These are phyloP conservation scores for Calonectria multiphialidica DNA, from an alignment of 2,329 filamentous ascomycete genomes.

Conservation along the genomic window DNA sequence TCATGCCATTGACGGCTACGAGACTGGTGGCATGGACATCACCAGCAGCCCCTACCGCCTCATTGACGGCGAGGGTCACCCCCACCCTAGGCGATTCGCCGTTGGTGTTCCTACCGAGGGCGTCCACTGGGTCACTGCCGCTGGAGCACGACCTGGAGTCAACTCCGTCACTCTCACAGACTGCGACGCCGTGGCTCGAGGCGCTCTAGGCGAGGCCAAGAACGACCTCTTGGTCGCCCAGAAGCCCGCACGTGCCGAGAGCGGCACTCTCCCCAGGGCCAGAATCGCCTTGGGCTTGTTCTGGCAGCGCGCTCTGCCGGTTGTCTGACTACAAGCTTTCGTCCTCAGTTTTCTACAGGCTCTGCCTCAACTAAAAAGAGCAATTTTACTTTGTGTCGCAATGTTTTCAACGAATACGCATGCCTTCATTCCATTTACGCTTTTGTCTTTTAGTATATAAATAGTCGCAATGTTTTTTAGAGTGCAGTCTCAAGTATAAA, in stretches of 20 bases:
- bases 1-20: neutral
- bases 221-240: neutral
- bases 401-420: neutral
- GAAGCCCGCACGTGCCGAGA: neutral
- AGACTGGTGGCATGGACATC: neutral
- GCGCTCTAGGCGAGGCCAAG: neutral
- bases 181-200: neutral
- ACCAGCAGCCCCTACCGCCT: slow-evolving; percentile 1
- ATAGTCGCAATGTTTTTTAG: neutral
- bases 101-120: neutral
- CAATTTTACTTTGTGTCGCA: neutral
- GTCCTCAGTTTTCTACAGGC: neutral
- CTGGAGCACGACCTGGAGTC: neutral
- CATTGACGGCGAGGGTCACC: neutral
- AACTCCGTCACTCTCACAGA: neutral
- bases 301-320: neutral
- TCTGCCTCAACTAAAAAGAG: neutral
- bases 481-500: neutral
- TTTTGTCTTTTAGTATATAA: neutral
- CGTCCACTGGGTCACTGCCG: neutral
- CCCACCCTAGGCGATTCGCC: neutral
- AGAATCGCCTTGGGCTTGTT: neutral
- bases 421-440: neutral
- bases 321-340: slow-evolving; percentile 1
- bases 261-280: neutral